phyloP scores from a whole-genome alignment of 2,329 filamentous ascomycete species.

The Arthrinium puccinioides region DNA sequence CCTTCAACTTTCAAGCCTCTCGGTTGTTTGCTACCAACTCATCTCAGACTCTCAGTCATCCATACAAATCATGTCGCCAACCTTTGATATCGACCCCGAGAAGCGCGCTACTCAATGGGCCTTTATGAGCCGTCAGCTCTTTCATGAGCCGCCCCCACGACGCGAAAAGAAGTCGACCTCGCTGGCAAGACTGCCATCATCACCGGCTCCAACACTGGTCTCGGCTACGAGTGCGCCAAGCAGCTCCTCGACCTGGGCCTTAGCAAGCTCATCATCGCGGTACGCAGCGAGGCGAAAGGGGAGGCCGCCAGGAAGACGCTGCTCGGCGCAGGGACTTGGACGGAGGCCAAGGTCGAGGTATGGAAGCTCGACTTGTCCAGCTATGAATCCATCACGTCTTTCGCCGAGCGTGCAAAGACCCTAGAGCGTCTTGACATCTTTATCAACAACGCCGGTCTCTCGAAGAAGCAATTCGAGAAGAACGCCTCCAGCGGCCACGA shows the following conservation, averaged over 20 bases:
- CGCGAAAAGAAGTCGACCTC: neutral
- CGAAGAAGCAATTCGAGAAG: constrained; percentile 10
- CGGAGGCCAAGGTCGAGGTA: constrained; percentile 18
- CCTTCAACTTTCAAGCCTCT: too few species aligned
- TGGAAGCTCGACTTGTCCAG: constrained; percentile 28
- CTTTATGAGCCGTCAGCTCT: neutral
- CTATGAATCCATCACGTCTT: constrained; percentile 29
- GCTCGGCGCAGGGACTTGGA: neutral
- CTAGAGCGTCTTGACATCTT: constrained; percentile 30
- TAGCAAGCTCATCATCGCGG: constrained; percentile 22
- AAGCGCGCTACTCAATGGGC: neutral
- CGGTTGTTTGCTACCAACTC: too few species aligned
- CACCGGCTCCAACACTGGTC: constrained; percentile 23
- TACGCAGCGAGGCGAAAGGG: constrained; percentile 21
- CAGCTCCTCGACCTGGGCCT: constrained; percentile 21
- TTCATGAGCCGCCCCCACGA: neutral
- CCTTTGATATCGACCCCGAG: neutral
- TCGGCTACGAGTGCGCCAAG: constrained; percentile 23
- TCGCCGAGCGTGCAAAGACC: constrained; percentile 22
- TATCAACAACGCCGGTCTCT: constrained; percentile 25
- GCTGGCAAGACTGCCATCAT: constrained; percentile 14
- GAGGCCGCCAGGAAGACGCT: neutral
- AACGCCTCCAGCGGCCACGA: constrained; percentile 26
- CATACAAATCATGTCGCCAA: too few species aligned
- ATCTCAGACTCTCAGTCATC: neutral